These are phyloP conservation scores for Psilocybe mexicana DNA, from an alignment of 1,284 basidiomycete genomes.

Conservation along the genomic window DNA sequence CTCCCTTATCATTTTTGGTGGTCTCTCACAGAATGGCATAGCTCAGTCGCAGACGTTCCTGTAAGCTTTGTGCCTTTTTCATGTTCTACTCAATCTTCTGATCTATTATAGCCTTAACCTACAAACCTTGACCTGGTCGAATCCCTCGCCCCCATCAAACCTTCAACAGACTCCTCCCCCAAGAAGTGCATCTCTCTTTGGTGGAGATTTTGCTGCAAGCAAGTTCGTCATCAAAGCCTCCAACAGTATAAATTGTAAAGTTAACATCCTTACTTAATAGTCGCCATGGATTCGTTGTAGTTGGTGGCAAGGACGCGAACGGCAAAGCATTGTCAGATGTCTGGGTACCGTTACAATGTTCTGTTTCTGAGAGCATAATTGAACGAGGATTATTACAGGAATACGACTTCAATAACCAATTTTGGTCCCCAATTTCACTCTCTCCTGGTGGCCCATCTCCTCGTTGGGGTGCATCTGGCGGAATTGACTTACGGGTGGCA, in stretches of 20 bases:
- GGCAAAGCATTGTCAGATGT: slow-evolving; percentile 59
- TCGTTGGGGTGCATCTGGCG: slow-evolving; percentile 70
- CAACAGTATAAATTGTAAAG: neutral
- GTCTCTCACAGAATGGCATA: slow-evolving; percentile 65
- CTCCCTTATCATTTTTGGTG: slow-evolving; percentile 72
- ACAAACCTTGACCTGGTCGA: slow-evolving; percentile 58
- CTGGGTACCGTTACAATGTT: slow-evolving; percentile 50
- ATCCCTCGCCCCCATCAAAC: slow-evolving; percentile 49
- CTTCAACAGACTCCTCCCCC: slow-evolving; percentile 53
- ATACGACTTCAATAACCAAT: slow-evolving; percentile 70
- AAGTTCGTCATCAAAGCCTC: slow-evolving; percentile 50
- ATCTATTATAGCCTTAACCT: slow-evolving; percentile 52
- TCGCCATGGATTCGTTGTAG: slow-evolving; percentile 68
- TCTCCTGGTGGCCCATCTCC: slow-evolving; percentile 54
- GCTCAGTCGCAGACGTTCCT: slow-evolving; percentile 66
- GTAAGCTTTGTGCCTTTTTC: slow-evolving; percentile 38
- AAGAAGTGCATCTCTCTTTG: slow-evolving; percentile 62
- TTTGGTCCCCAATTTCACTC: slow-evolving; percentile 64
- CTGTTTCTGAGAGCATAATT: neutral
- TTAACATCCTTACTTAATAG: slow-evolving; percentile 37
- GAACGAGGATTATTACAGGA: slow-evolving; percentile 44
- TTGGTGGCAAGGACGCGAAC: slow-evolving; percentile 61
- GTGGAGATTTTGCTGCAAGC: slow-evolving; percentile 73
- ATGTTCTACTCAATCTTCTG: slow-evolving; percentile 14
- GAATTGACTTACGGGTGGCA: slow-evolving; percentile 56